phyloP scores from a whole-genome alignment of 805 yeast genomes.

The Limtongia smithiae region DNA sequence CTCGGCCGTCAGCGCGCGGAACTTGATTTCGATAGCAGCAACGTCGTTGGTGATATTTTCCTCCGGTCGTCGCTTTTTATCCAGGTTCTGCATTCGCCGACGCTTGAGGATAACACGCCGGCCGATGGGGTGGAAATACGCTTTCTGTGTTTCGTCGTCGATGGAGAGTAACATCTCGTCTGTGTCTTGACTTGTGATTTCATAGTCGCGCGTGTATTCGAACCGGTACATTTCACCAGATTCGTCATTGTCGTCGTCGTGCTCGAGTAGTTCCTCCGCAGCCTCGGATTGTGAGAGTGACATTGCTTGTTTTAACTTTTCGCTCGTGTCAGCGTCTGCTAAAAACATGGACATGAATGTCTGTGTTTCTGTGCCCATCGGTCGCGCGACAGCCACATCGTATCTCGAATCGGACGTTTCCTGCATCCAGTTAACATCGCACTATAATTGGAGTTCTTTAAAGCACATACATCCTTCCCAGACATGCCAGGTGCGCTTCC shows the following conservation, averaged over 20 bases:
- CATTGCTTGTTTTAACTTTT: conserved; percentile 30
- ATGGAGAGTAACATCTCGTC: conserved; percentile 71
- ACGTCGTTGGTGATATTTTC: conserved; percentile 54
- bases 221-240: conserved; percentile 54
- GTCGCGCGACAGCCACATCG: conserved; percentile 58
- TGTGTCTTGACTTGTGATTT: conserved; percentile 54
- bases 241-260: conserved; percentile 45
- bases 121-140: conserved; percentile 71
- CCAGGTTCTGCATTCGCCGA: conserved; percentile 65
- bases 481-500: conserved; percentile 44
- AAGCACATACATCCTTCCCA: conserved; percentile 40
- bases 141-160: conserved; percentile 50
- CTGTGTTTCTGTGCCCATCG: conserved; percentile 62
- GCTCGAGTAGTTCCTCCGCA: conserved; percentile 34
- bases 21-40: conserved; percentile 57
- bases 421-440: conserved; percentile 16
- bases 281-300: conserved; percentile 13
- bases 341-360: conserved; percentile 75
- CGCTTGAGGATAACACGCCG: conserved; percentile 80
- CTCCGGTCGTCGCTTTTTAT: conserved; percentile 36
- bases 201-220: conserved; percentile 72
- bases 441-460: conserved; percentile 25
- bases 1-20: conserved; percentile 69
- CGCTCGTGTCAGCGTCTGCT: conserved; percentile 45
- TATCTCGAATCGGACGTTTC: conserved; percentile 33